Conservation (phyloP, 2,329 filamentous ascomycete genomes). For the Sporothrix brasiliensis region DNA sequence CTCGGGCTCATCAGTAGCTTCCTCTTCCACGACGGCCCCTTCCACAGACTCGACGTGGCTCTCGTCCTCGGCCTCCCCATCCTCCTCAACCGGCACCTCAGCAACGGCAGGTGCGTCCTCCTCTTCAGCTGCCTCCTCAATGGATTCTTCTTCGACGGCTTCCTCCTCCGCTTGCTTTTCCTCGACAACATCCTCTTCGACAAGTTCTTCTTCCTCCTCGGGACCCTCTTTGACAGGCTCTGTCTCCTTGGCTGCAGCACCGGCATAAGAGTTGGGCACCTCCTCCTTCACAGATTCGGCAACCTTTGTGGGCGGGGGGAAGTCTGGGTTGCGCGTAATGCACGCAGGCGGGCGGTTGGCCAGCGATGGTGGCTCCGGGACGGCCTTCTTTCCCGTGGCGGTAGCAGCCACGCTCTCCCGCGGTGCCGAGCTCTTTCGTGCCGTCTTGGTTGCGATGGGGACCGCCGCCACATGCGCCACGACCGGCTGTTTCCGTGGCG, state of each 20-base stretch:
- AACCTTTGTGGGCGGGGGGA: background rate
- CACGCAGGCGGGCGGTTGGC: background rate
- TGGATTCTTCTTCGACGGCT: background rate
- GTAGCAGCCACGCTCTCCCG: background rate
- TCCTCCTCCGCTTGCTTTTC: background rate
- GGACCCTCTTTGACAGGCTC: background rate
- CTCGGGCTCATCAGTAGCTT: background rate
- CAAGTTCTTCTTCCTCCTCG: background rate
- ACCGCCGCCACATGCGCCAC: background rate
- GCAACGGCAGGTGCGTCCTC: background rate
- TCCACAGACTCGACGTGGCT: background rate
- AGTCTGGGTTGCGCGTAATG: conserved; percentile 5
- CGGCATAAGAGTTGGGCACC: background rate
- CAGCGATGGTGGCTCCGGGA: background rate
- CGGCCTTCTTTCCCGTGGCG: background rate
- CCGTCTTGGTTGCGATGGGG: background rate
- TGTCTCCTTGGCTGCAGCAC: background rate
- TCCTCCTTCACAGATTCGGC: background rate
- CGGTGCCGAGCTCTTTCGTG: background rate
- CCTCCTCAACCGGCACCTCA: background rate
- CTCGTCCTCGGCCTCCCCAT: background rate
- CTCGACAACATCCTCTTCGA: background rate
- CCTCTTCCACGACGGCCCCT: background rate
- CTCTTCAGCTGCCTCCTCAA: background rate
- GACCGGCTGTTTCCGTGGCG: conserved; percentile 45